Evolutionary conservation across 306 rosid genomes (phyloP), one percentile per base, ranked within the genome.

Genomic region (Vigna trinervia): DNA sequence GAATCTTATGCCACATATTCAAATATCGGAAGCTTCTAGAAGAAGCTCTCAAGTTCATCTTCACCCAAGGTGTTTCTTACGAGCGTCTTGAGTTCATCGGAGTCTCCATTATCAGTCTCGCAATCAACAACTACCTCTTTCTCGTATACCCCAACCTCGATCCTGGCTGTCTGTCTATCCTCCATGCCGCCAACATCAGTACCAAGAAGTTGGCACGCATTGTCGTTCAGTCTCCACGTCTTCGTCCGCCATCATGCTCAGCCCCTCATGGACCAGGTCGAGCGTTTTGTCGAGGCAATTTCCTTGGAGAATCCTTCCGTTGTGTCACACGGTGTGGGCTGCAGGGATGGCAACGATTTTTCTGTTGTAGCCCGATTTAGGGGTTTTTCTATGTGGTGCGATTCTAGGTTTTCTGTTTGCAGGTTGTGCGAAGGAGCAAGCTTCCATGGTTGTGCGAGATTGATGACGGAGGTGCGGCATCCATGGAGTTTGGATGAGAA

Each of bases 41-140:
- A 74, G 87, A 92, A 19, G 98, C 96, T 0, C 82, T 91, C 2
- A 94, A 94, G 90, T 81, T 39, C 90, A 10, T 94, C 98, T 0
- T 83, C 70, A 0, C 79, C 1, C 73, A 64, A 2, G 45, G 82
- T 1, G 4, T 4, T 1, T 82, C 93, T 5, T 93, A 88, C 48
- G 83, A 93, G 36, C 91, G 97, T 8, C 91, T 94, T 3, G 97
- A 94, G 83, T 91, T 90, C 66, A 0, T 90, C 0, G 97, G 98
- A 60, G 98, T 91, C 73, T 78, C 94, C 5, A 86, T 84, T 32
- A 65, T 94, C 11, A 81, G 85, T 3, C 85, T 81, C 39, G 87
- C 89, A 1, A 4, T 90, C 13, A 82, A 80, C 79, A 90, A 85
- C 70, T 43, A 90, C 46, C 65, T 89, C 26, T 88, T 77, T 51